phyloP scores from a whole-genome alignment of 2,329 filamentous ascomycete genomes.

The Fusarium papillatum region DNA sequence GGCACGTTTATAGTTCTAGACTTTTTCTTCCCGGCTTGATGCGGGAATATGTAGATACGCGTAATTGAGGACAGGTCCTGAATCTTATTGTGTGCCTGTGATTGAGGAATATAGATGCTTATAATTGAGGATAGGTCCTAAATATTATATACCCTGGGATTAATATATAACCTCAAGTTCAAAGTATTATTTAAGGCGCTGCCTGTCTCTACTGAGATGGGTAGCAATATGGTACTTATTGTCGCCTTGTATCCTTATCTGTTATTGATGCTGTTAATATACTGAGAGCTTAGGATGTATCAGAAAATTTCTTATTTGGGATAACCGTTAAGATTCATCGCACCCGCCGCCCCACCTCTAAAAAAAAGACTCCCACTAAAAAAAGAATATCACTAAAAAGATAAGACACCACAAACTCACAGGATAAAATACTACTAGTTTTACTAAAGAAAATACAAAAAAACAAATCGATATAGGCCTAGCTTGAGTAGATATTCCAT shows the following conservation, averaged over 20 bases:
- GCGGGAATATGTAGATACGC: conserved; percentile 15
- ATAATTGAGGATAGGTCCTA: conserved; percentile 19
- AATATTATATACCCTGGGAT: background rate
- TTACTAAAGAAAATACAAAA: too few relatives aligned
- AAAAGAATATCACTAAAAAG: background rate
- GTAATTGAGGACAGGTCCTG: conserved; percentile 23
- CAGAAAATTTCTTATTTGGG: background rate
- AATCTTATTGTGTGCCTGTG: background rate
- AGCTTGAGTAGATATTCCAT: too few relatives aligned
- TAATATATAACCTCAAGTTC: background rate
- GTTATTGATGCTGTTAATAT: background rate
- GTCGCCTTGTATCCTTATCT: background rate
- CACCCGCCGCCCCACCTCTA: background rate
- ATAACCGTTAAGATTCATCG: background rate
- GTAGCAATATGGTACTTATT: background rate
- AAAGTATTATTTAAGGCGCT: too few relatives aligned
- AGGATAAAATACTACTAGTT: too few relatives aligned
- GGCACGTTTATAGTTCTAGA: conserved; percentile 30
- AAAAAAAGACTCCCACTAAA: background rate
- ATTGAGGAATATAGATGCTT: background rate
- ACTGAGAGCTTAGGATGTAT: too few relatives aligned
- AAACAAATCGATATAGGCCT: too few relatives aligned
- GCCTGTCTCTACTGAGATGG: too few relatives aligned
- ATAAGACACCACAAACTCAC: background rate
- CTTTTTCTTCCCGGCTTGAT: conserved; percentile 25